A percentile compares a stretch with the other conserved stretches of the same genome.
phyloP scores from a whole-genome alignment of 2,329 filamentous ascomycete genomes.

The Huntiella abstrusa region DNA sequence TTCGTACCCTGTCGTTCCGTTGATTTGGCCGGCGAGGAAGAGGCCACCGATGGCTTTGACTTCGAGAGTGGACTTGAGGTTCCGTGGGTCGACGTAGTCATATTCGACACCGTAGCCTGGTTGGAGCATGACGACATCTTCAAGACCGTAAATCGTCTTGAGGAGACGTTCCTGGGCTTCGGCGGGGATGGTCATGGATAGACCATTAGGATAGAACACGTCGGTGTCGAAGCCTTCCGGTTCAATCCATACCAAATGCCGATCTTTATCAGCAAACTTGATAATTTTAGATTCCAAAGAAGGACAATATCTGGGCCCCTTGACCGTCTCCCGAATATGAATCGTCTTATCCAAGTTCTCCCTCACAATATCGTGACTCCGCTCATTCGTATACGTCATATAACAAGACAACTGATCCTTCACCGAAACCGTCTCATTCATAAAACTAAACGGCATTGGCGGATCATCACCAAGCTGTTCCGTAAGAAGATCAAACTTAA shows the following conservation, averaged over 20 bases:
- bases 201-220: slow-evolving; percentile 85
- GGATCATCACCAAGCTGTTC: slow-evolving; percentile 67
- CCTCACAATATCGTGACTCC: slow-evolving; percentile 65
- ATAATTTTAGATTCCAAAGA: slow-evolving; percentile 90
- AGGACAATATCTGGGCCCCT: slow-evolving; percentile 86
- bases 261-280: slow-evolving; percentile 60
- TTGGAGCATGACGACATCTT: slow-evolving; percentile 80
- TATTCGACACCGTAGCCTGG: slow-evolving; percentile 96
- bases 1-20: slow-evolving; percentile 95
- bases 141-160: slow-evolving; percentile 72
- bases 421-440: slow-evolving; percentile 62
- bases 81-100: slow-evolving; percentile 90
- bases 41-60: slow-evolving; percentile 81
- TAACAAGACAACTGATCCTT: slow-evolving; percentile 71
- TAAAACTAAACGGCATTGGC: slow-evolving; percentile 76
- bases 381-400: slow-evolving; percentile 70
- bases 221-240: slow-evolving; percentile 85
- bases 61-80: slow-evolving; percentile 73
- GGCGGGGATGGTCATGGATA: slow-evolving; percentile 89
- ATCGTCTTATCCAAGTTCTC: slow-evolving; percentile 89
- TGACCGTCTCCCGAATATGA: slow-evolving; percentile 88
- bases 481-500: slow-evolving; percentile 56
- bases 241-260: slow-evolving; percentile 90
- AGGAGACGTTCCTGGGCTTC: slow-evolving; percentile 72
- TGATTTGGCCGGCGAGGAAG: slow-evolving; percentile 90